Evolutionary conservation across 2,329 filamentous ascomycete species (phyloP).

Genomic region (Chlorencoelia australis): DNA sequence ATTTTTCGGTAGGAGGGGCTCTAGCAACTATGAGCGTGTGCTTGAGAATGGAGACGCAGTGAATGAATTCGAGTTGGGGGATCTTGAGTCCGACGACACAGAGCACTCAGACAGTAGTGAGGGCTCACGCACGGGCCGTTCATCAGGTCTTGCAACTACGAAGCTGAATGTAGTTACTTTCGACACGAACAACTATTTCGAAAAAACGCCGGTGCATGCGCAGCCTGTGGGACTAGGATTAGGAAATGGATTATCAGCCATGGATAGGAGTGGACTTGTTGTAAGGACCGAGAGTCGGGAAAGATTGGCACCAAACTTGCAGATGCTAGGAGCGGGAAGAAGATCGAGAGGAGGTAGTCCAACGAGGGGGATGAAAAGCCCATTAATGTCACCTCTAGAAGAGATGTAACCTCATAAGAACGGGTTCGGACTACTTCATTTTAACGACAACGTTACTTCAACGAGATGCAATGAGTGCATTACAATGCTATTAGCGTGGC

Average conservation of each 20-base stretch:
- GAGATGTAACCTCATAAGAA: slow-evolving; percentile 23
- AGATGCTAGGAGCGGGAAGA: slow-evolving; percentile 45
- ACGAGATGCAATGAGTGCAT: no score
- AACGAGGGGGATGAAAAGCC: slow-evolving; percentile 45
- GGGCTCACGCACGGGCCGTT: slow-evolving; percentile 43
- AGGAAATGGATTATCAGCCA: slow-evolving; percentile 27
- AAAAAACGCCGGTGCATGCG: slow-evolving; percentile 12
- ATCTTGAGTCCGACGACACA: slow-evolving; percentile 53
- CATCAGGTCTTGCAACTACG: slow-evolving; percentile 60
- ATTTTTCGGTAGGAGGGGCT: slow-evolving; percentile 49
- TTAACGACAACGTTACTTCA: no score
- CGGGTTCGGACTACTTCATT: no score
- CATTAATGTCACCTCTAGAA: slow-evolving; percentile 40
- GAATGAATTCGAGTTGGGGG: slow-evolving; percentile 68
- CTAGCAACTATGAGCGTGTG: slow-evolving; percentile 66
- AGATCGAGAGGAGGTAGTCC: slow-evolving; percentile 36
- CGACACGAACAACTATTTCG: slow-evolving; percentile 30
- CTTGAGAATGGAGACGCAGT: slow-evolving; percentile 66
- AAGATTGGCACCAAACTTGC: slow-evolving; percentile 48
- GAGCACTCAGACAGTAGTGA: slow-evolving; percentile 54
- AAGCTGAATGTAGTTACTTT: slow-evolving; percentile 44
- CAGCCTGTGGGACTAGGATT: slow-evolving; percentile 20
- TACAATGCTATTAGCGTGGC: no score
- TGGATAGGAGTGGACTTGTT: slow-evolving; percentile 63
- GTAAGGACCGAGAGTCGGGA: slow-evolving; percentile 82